Evolutionary conservation across 2,329 filamentous ascomycete species (phyloP), one percentile per base, ranked within the genome.

Genomic region (Diaporthe sp.): DNA sequence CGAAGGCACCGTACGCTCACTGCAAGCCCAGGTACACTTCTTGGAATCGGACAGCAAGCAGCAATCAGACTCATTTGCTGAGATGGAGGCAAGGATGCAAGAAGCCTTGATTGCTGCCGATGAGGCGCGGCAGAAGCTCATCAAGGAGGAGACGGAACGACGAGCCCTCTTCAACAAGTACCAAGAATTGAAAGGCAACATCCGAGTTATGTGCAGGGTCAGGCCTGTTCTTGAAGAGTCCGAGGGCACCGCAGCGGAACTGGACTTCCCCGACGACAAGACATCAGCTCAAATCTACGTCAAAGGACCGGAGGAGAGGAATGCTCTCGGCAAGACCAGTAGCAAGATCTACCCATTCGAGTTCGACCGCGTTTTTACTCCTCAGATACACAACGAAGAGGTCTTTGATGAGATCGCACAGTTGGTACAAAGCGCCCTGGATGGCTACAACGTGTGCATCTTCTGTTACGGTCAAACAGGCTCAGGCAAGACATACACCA

Each of bases 401-500:
- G 93, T 99, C 1, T 99, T 99, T 82, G 95, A 94, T 73, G 97
- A 99, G 82, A 98, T 98, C 82, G 97, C 95, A 74, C 97, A 99
- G 82, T 90, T 99, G 47, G 96, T 99, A 1, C 97, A 99, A 85
- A 98, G 95, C 79, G 97, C 97, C 0, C 89, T 99, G 53, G 97
- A 99, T 81, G 97, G 97, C 1, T 99, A 98, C 87, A 99, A 98
- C 80, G 97, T 99, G 71, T 98, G 96, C 85, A 98, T 99, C 78
- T 98, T 99, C 86, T 98, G 96, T 82, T 99, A 99, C 82, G 97
- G 97, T 58, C 97, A 99, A 84, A 99, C 97, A 0, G 97, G 97
- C 4, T 97, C 96, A 25, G 97, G 97, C 76, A 99, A 99, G 88
- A 99, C 97, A 0, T 94, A 93, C 82, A 98, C 97, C 5, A 99